Evolutionary conservation across 2,329 filamentous ascomycete species (phyloP), one percentile per base, ranked within the genome.

Genomic region (Clonostachys rosea): DNA sequence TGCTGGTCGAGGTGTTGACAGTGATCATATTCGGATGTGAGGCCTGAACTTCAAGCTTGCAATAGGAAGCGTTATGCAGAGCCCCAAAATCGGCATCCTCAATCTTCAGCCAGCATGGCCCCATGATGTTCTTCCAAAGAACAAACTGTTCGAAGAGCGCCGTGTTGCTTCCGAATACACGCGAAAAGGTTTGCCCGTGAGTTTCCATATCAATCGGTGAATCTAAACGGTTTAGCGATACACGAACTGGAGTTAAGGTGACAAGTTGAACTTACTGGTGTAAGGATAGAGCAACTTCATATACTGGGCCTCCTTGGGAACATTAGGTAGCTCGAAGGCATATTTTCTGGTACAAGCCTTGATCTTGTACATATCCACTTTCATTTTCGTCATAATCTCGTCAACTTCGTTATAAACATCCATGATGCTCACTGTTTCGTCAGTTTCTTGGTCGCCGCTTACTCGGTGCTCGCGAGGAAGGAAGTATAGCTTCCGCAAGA

Each of bases 101-200:
- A 47, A 99, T 94, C 61, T 86, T 91, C 42, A 99, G 79, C 94
- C 94, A 99, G 65, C 94, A 97, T 33, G 94, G 94, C 2, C 94
- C 94, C 92, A 96, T 99, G 57, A 99, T 89, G 61, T 96, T 95
- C 71, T 96, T 97, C 88, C 91, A 96, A 6, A 99, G 77, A 17
- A 99, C 94, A 61, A 99, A 99, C 58, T 99, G 94, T 67, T 99
- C 94, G 57, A 99, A 99, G 1, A 99, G 76, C 2, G 89, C 84
- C 0, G 94, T 99, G 64, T 94, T 96, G 48, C 87, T 87, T 30
- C 95, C 94, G 56, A 99, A 99, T 20, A 96, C 86, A 54, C 89
- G 89, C 2, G 92, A 96, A 62, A 92, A 99, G 0, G 94, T 97
- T 63, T 95, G 84, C 30, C 94, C 94, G 39, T 75, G 81, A 6